These are phyloP conservation scores for Hordeum vulgare DNA, from an alignment of 176 grass and related monocot genomes.

Conservation along the genomic window DNA sequence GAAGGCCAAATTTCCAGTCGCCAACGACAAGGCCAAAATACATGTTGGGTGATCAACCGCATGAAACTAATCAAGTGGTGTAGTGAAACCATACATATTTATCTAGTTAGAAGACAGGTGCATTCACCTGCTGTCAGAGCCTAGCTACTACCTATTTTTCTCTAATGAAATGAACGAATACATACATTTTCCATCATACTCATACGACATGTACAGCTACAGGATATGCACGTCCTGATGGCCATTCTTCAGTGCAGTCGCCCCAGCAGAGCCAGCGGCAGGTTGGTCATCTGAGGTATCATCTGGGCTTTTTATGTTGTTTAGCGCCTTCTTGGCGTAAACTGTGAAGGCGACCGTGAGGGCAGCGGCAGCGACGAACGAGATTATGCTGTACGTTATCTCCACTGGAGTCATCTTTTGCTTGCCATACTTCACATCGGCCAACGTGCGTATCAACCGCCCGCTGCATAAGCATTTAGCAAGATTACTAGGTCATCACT, in stretches of 20 bases:
- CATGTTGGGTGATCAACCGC: neutral
- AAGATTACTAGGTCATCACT: conserved; percentile 21
- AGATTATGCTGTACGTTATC: conserved; percentile 81
- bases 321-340: conserved; percentile 74
- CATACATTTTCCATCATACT: conserved; percentile 29
- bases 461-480: conserved; percentile 53
- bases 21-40: neutral
- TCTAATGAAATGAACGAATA: neutral
- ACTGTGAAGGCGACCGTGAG: conserved; percentile 77
- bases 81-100: conserved; percentile 10
- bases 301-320: conserved; percentile 42
- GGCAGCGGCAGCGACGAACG: conserved; percentile 49
- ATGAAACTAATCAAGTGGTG: neutral
- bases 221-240: neutral
- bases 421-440: conserved; percentile 81
- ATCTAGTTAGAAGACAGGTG: neutral
- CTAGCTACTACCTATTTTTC: neutral
- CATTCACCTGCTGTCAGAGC: neutral
- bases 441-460: conserved; percentile 75
- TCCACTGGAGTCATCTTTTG: conserved; percentile 78
- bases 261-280: neutral
- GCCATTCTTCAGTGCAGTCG: conserved; percentile 16
- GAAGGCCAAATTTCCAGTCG: neutral
- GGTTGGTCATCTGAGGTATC: neutral
- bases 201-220: conserved; percentile 28